phyloP scores from a whole-genome alignment of 2,329 filamentous ascomycete species.

The Botrytis elliptica region DNA sequence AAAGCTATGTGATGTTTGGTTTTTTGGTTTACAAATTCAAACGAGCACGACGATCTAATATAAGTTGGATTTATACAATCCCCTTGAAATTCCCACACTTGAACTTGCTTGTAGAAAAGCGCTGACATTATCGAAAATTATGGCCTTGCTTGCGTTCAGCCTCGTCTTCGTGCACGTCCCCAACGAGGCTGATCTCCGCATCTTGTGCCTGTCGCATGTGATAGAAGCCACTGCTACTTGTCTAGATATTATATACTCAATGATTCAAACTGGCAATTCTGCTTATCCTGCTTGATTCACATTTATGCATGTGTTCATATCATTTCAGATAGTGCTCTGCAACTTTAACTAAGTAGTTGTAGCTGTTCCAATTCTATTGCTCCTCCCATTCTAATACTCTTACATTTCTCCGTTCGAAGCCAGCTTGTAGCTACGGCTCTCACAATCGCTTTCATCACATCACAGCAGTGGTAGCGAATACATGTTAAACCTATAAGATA shows the following conservation, averaged over 20 bases:
- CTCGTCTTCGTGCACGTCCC: constrained; percentile 13
- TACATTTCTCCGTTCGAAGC: background rate
- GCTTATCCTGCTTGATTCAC: background rate
- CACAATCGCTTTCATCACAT: background rate
- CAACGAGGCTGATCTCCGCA: constrained; percentile 11
- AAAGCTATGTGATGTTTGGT: background rate
- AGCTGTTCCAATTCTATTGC: background rate
- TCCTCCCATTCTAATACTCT: background rate
- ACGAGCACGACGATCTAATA: background rate
- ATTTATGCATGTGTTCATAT: background rate
- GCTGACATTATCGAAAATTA: background rate
- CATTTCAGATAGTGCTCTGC: background rate
- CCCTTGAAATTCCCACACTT: background rate
- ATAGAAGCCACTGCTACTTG: constrained; percentile 4
- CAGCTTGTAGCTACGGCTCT: background rate
- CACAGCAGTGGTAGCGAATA: background rate
- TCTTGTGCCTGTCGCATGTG: constrained; percentile 18
- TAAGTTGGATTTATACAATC: background rate
- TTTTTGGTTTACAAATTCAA: background rate
- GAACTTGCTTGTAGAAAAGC: background rate
- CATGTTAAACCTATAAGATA: background rate
- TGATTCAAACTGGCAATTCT: background rate
- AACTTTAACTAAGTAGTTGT: background rate
- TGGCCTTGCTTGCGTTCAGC: background rate
- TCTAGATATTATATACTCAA: background rate